Base-by-base conservation (phyloP, 768 basidiomycete genomes). In the Leccinum olivaceopallidum region DNA sequence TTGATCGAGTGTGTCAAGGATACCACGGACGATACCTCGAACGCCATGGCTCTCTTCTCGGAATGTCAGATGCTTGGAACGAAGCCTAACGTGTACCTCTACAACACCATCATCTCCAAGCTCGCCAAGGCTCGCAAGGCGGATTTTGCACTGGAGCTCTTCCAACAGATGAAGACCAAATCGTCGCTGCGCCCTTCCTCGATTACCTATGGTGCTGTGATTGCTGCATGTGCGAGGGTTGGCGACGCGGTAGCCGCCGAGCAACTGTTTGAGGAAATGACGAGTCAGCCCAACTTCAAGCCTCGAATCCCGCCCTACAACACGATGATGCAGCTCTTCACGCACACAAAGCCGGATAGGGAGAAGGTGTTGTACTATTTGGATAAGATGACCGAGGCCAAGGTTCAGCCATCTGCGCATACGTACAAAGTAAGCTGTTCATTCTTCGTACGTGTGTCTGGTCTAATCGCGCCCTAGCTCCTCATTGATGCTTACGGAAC, bases 321-420 rank as follows among this genome's bases (percentile, higher is more conserved):
- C 77, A 95, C 90, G 36, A 97, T 99, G 95, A 98, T 99, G 85
- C 97, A 99, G 73, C 80, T 96, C 67, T 95, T 94, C 76, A 88
- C 90, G 53, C 85, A 88, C 58, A 94, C 90, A n/a, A 92, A 90
- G 73, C 96, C 94, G 2, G 88, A 92, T 63, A 85, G 94, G 56
- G 82, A 82, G 28, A 83, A 86, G 52, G 91, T 89, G 18, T 75
- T 98, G 28, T 79, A 83, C 66, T 98, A 88, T 72, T 90, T 90
- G 73, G 71, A 89, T 53, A 79, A 84, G 68, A 79, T 99, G 74
- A 72, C 78, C 37, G 70, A 73, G 30, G 86, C 82, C 4, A 75
- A 79, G 0, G 86, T 98, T 26, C 67, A 76, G 4, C 94, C 95
- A 16, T 90, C 93, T 3, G 86, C 88, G 6, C 92, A 98, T 74